Evolutionary conservation across 192 early-diverging fungal genomes (phyloP).

Genomic region (Dimargaris xerosporica): DNA sequence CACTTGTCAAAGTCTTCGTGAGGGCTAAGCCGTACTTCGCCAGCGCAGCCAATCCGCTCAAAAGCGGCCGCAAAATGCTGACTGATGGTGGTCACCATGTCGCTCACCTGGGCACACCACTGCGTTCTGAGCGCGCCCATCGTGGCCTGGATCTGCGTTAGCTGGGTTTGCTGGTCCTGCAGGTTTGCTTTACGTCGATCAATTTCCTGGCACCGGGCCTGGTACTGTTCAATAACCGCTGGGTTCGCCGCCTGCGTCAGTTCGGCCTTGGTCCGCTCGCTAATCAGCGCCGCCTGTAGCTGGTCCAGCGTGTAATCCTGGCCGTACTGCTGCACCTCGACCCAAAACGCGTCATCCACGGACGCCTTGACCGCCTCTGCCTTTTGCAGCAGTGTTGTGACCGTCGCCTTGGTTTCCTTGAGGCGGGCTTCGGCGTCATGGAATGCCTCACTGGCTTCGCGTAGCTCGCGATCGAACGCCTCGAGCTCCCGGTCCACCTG

Average conservation of each 20-base stretch:
- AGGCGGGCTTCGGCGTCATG: constrained; percentile 26
- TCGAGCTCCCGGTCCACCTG: constrained; percentile 19
- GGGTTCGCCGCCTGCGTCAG: constrained; percentile 35
- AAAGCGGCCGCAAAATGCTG: constrained; percentile 55
- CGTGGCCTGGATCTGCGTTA: constrained; percentile 20
- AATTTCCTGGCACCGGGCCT: constrained; percentile 43
- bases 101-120: constrained; percentile 53
- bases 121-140: constrained; percentile 23
- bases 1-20: constrained; percentile 80
- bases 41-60: constrained; percentile 43
- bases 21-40: constrained; percentile 46
- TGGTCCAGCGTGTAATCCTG: constrained; percentile 32
- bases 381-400: constrained; percentile 26
- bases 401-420: constrained; percentile 27
- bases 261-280: constrained; percentile 35
- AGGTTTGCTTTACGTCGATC: constrained; percentile 23
- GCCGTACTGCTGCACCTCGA: constrained; percentile 28
- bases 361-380: constrained; percentile 37
- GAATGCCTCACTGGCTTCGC: constrained; percentile 23
- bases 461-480: constrained; percentile 16
- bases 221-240: constrained; percentile 48
- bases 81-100: constrained; percentile 47
- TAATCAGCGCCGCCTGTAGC: constrained; percentile 44
- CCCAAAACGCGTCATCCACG: constrained; percentile 33
- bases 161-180: constrained; percentile 22